Base-by-base conservation (phyloP, 306 rosid genomes). In the Fragaria nilgerrensis region DNA sequence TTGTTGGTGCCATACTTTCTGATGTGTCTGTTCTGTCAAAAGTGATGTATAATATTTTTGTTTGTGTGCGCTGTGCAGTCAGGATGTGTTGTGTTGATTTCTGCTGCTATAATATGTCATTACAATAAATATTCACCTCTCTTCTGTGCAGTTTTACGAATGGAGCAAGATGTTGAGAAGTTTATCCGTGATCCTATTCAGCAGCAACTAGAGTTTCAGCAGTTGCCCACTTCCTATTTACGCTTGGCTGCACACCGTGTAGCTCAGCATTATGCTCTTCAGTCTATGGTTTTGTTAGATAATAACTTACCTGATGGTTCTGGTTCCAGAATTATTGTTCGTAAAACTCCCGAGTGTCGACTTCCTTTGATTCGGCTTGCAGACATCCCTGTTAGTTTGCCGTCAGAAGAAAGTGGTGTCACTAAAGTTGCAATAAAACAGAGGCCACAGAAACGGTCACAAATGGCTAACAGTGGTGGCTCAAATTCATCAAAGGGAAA, bases 161-260 rank as follows among this genome's bases (percentile, higher is more conserved):
- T 95, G 88, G 99, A 95, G 87, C 99, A 92, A 85, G 99, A 95
- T 83, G 86, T 95, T 45, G 92, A 88, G 87, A 95, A 87, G 84
- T 95, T 95, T 80, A 83, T 95, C 61, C 85, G 82, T 19, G 97
- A 95, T 83, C 97, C 96, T 83, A 70, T 72, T 70, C 96, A 85
- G 74, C 99, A 95, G 78, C 97, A 92, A 70, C 81, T 92, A 59
- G 99, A 95, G 80, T 95, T 95, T 84, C 94, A 88, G 85, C 97
- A 95, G 85, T 85, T 95, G 81, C 99, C 99, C 14, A 92, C 99
- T 66, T 95, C 99, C 78, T 95, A 95, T 83, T 88, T 95, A 62
- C 89, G 99, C 66, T 76, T 95, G 87, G 99, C 99, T 80, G 99
- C 99, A 20, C 99, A 95, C 82, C 95, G 99, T 64, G 92, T 95